phyloP scores from a whole-genome alignment of 805 yeast species.

The Saccharomycopsis babjevae region DNA sequence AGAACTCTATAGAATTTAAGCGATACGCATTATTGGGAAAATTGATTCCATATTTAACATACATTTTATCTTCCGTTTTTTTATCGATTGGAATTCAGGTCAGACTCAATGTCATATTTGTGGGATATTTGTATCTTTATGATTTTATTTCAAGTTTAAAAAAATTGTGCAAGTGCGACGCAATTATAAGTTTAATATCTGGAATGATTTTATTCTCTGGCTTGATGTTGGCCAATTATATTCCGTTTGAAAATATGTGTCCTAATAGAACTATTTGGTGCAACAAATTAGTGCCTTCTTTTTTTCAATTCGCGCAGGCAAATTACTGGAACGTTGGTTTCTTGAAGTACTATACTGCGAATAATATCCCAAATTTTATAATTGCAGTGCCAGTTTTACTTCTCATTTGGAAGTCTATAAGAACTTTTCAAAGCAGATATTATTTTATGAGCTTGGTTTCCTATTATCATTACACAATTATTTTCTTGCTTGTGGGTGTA shows the following conservation, averaged over 20 bases:
- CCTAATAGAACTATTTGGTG: slow-evolving; percentile 80
- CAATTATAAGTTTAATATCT: slow-evolving; percentile 32
- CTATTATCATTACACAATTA: slow-evolving; percentile 31
- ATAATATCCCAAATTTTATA: slow-evolving; percentile 74
- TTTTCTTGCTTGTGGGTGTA: slow-evolving; percentile 41
- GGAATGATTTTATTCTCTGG: slow-evolving; percentile 46
- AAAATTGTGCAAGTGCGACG: slow-evolving; percentile 19
- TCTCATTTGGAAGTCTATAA: slow-evolving; percentile 33
- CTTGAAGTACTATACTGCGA: slow-evolving; percentile 68
- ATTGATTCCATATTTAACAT: slow-evolving; percentile 25
- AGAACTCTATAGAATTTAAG: not conserved
- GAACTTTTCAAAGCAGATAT: slow-evolving; percentile 28
- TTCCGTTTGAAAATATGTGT: slow-evolving; percentile 54
- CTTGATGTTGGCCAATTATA: slow-evolving; percentile 36
- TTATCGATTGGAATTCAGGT: slow-evolving; percentile 51
- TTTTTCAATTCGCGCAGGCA: slow-evolving; percentile 62
- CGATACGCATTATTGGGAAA: not conserved
- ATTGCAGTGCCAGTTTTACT: slow-evolving; percentile 61
- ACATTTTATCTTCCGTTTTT: slow-evolving; percentile 37
- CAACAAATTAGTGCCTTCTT: slow-evolving; percentile 38
- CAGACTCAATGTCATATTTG: slow-evolving; percentile 65
- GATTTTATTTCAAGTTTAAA: slow-evolving; percentile 34
- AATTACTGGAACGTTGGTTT: slow-evolving; percentile 84
- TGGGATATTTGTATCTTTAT: slow-evolving; percentile 56
- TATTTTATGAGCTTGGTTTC: slow-evolving; percentile 31